Conservation (phyloP, 2,329 filamentous ascomycete species). For the Beauveria sp. region DNA sequence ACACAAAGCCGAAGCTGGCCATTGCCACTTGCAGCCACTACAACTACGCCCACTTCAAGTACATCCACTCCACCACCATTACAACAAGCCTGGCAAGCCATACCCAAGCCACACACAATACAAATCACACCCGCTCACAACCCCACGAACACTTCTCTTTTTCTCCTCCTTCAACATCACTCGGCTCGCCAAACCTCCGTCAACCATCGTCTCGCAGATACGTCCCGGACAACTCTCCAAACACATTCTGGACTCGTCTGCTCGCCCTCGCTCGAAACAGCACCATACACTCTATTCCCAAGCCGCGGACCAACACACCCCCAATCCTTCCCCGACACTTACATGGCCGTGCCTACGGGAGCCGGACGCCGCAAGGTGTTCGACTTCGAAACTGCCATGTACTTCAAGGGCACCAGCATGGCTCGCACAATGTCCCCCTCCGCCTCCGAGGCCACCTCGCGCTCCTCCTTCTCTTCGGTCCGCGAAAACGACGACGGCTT, state of each 20-base stretch:
- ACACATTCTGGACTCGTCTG: background rate
- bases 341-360: slow-evolving; percentile 24
- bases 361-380: slow-evolving; percentile 24
- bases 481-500: slow-evolving; percentile 52
- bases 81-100: background rate
- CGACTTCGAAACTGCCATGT: slow-evolving; percentile 28
- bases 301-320: slow-evolving; percentile 2
- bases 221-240: background rate
- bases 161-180: background rate
- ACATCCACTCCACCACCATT: background rate
- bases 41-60: background rate
- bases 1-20: slow-evolving; percentile 8
- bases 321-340: slow-evolving; percentile 15
- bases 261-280: background rate
- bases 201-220: too few species aligned
- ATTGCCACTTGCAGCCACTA: background rate
- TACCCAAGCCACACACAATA: background rate
- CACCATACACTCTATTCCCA: background rate
- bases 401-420: slow-evolving; percentile 29
- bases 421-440: slow-evolving; percentile 29
- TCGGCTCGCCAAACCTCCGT: background rate
- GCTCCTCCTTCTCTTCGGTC: slow-evolving; percentile 56
- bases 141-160: background rate
- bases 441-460: slow-evolving; percentile 31
- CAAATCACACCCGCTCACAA: background rate